Base-by-base conservation (phyloP, 768 basidiomycete species). In the Cubamyces sp. region DNA sequence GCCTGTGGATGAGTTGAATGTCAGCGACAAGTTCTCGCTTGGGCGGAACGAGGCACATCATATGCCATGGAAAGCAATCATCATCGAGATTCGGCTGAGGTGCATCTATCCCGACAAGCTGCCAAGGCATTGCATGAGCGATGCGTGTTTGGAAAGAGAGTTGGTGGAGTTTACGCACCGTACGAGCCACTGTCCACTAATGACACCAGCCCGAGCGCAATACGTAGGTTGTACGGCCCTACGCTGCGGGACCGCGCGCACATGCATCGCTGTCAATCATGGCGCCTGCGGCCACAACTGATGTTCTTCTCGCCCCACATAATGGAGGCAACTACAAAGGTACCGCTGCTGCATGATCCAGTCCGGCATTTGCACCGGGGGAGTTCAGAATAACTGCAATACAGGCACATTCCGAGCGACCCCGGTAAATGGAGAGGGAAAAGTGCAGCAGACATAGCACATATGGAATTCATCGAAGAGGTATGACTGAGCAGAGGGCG, bases 31-130 rank as follows among this genome's bases (percentile, higher is more conserved):
- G 12, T 34, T 25, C 30, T 51, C 21, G 57, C 16, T 30, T 43
- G 25, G n/a, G 40, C 16, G 18, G 40, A 49, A 14, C 49, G 28
- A 59, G 57, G 49, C 42, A 51, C 57, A 28, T 57, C 56, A 48
- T 40, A 14, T 40, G 12, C 6, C 19, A 59, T 19, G 34, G 28
- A 18, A 39, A 28, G 39, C 15, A 34, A 26, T 16, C 14, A 26
- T 16, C 14, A 49, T 28, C 48, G 21, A 49, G 23, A 28, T 28
- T 16, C 28, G 14, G 19, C 12, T 49, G 25, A 28, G 16, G 25
- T 5, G 45, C 19, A 14, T 19, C 45, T 34, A 34, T 34, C 34
- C 9, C 34, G 34, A 34, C 34, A 34, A 34, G 5, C 34, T 34
- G 34, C 28, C 28, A 30, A 30, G 3, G 34, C 34, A 34, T 34